A percentile compares a stretch with the other conserved stretches of the same genome.
Conservation (phyloP, 2,329 filamentous ascomycete species). For the Beauveria australis region DNA sequence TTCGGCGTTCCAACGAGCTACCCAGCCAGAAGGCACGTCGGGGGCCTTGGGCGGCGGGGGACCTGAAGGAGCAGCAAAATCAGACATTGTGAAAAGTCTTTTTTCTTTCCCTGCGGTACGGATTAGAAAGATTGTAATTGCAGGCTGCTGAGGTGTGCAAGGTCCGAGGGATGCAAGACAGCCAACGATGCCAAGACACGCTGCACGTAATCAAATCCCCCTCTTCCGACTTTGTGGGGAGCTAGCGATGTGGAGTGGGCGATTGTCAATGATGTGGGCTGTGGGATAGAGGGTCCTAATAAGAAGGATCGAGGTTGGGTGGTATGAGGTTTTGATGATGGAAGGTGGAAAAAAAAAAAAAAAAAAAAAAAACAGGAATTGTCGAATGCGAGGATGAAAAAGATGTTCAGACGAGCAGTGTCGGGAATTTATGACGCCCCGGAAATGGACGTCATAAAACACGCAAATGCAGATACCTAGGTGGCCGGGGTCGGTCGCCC, state of each 20-base stretch:
- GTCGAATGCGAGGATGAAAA: too few relatives aligned
- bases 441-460: too few relatives aligned
- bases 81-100: slow-evolving; percentile 34
- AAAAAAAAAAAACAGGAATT: too few relatives aligned
- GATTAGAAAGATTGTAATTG: background rate
- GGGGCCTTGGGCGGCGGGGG: slow-evolving; percentile 55
- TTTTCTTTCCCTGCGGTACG: background rate
- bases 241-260: slow-evolving; percentile 1
- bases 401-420: too few relatives aligned
- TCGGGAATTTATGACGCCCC: too few relatives aligned
- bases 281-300: background rate
- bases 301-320: background rate
- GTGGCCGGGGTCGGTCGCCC: too few relatives aligned
- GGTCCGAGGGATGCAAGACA: background rate
- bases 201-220: background rate
- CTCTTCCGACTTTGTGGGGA: background rate
- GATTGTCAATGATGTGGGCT: background rate
- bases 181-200: slow-evolving; percentile 1
- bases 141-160: background rate
- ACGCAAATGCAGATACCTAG: too few relatives aligned
- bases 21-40: slow-evolving; percentile 62
- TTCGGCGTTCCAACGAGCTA: slow-evolving; percentile 75
- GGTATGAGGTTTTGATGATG: too few relatives aligned
- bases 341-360: too few relatives aligned
- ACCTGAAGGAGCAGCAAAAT: slow-evolving; percentile 44